Evolutionary conservation across 208 protist genomes (phyloP), one percentile per base, ranked within the genome.

Genomic region (Herpetomonas tarakana): DNA sequence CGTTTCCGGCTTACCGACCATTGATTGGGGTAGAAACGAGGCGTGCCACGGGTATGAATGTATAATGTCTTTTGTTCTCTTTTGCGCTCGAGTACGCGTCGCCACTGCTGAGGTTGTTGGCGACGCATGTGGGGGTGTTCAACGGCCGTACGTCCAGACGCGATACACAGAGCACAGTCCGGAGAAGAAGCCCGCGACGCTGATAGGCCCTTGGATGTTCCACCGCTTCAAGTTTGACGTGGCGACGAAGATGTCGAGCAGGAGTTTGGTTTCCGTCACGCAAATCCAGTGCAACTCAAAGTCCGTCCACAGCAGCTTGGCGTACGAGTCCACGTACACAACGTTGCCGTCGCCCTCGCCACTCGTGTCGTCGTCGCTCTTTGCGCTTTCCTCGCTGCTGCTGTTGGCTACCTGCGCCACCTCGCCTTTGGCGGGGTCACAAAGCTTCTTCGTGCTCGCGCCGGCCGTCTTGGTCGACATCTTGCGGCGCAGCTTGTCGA

Each of bases 281-380:
- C 74, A 92, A 58, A 93, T 84, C 86, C 89, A 96, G 58, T 96
- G 89, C 31, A 96, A 73, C 57, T 92, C 89, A 71, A 93, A 93
- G 64, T 96, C 86, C 9, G 76, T 91, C 86, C 89, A 96, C 39
- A 96, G 66, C 28, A 96, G 71, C 60, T 90, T 65, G 28, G 82
- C 76, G 59, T 96, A 92, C 11, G 84, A 91, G 29, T 80, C 66
- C 3, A 92, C 89, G 27, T 86, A 69, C 39, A 90, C 86, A 9
- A 88, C 75, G 64, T 86, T 80, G 41, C 80, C 60, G 54, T 80
- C 65, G 52, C 62, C 71, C 18, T 31, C 56, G 25, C 27, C 68
- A 6, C 74, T 25, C 44, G 46, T 18, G 11, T 72, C 57, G 35
- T 71, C 35, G 31, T 46, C 18, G 47, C 38, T 54, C 60, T 69